These are phyloP conservation scores for Botrytis byssoidea DNA, from an alignment of 2,329 filamentous ascomycete species.

Conservation along the genomic window DNA sequence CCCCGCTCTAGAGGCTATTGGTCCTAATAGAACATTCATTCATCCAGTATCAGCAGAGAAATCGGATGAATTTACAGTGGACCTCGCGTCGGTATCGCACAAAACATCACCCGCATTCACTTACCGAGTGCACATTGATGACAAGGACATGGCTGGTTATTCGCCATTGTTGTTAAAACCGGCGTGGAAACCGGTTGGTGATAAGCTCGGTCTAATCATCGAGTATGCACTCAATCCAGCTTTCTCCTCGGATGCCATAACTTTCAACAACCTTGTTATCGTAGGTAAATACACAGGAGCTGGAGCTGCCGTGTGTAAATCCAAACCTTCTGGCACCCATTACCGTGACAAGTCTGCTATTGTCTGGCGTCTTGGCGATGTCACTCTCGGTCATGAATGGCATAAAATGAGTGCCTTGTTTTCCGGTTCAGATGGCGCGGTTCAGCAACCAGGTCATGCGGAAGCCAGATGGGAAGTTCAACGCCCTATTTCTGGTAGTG, in stretches of 20 bases:
- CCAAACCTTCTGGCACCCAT: constrained; percentile 77
- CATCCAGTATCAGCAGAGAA: constrained; percentile 62
- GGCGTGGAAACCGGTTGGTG: constrained; percentile 76
- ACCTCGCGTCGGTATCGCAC: constrained; percentile 66
- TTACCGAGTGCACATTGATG: constrained; percentile 78
- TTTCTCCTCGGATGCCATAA: constrained; percentile 48
- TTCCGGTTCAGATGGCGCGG: constrained; percentile 65
- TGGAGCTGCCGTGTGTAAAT: constrained; percentile 66
- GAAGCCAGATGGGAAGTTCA: constrained; percentile 80
- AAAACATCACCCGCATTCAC: constrained; percentile 81
- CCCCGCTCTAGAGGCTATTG: constrained; percentile 81
- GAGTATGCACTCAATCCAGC: constrained; percentile 79
- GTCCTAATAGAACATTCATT: constrained; percentile 89
- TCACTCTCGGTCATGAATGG: constrained; percentile 58
- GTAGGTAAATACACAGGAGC: constrained; percentile 69
- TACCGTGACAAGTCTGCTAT: constrained; percentile 73
- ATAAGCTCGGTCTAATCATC: constrained; percentile 82
- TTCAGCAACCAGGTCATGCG: constrained; percentile 70
- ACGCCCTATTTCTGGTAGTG: constrained; percentile 51
- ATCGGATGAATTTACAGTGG: constrained; percentile 76
- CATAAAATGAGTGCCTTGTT: constrained; percentile 84
- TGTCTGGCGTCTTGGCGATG: constrained; percentile 77
- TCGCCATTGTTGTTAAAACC: constrained; percentile 62
- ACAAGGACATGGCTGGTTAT: constrained; percentile 51
- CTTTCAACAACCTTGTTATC: constrained; percentile 72